A percentile compares a stretch with the other conserved stretches of the same genome.
These are phyloP conservation scores for Polyplosphaeria fusca DNA, from an alignment of 495 filamentous ascomycete genomes.

Conservation along the genomic window DNA sequence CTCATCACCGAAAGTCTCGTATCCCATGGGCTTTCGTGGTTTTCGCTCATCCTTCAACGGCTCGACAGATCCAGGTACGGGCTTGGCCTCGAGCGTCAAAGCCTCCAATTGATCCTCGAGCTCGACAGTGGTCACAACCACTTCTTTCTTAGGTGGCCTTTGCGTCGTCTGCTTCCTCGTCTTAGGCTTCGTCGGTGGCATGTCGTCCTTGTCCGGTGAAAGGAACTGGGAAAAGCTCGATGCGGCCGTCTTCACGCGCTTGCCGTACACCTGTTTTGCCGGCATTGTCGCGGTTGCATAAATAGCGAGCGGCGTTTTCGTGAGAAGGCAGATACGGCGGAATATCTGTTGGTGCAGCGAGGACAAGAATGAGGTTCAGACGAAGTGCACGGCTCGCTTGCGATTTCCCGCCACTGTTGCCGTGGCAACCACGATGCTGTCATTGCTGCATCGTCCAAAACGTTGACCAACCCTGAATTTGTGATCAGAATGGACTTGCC, in stretches of 20 bases:
- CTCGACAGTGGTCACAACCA: background rate
- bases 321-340: background rate
- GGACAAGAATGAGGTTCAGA: too few species aligned
- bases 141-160: background rate
- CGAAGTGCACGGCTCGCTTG: too few species aligned
- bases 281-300: constrained; percentile 32
- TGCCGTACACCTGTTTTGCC: constrained; percentile 38
- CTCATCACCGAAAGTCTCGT: too few species aligned
- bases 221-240: constrained; percentile 12
- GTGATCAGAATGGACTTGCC: too few species aligned
- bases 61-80: too few species aligned
- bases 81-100: background rate
- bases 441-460: too few species aligned
- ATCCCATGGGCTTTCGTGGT: too few species aligned
- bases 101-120: constrained; percentile 7
- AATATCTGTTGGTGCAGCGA: background rate
- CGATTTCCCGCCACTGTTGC: too few species aligned
- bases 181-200: background rate
- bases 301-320: too few species aligned
- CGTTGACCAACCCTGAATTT: too few species aligned
- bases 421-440: too few species aligned
- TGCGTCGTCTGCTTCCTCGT: background rate
- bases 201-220: constrained; percentile 20
- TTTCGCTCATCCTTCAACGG: too few species aligned
- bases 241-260: constrained; percentile 28